A percentile compares a stretch with the other conserved stretches of the same genome.
Evolutionary conservation across 257 asterid genomes (phyloP).

Genomic region (Perilla frutescens): DNA sequence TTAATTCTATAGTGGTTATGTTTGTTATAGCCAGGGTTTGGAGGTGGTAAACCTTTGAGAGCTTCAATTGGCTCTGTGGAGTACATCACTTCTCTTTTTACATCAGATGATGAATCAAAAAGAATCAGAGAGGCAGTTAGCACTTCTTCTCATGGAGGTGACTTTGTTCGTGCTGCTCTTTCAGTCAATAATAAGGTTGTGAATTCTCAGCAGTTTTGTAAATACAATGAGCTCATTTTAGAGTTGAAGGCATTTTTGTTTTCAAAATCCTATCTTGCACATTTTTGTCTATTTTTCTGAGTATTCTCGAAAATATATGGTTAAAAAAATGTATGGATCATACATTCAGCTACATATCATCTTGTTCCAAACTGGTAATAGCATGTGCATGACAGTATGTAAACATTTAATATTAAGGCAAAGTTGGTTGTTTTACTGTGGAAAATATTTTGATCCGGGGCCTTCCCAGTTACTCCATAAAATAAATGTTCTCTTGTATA

Average conservation of each 20-base stretch:
- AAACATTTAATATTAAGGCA: not conserved
- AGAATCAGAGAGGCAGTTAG: slow-evolving; percentile 74
- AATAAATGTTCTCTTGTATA: not conserved
- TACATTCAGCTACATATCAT: not conserved
- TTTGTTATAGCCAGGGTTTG: slow-evolving; percentile 81
- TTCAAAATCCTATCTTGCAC: slow-evolving; percentile 1
- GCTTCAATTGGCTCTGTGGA: slow-evolving; percentile 98
- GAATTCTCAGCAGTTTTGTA: slow-evolving; percentile 11
- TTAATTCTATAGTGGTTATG: slow-evolving; percentile 34
- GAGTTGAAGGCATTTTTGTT: not conserved
- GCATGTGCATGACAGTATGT: not conserved
- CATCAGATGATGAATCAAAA: slow-evolving; percentile 71
- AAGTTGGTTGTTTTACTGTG: not conserved
- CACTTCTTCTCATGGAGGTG: slow-evolving; percentile 76
- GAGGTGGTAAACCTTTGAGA: slow-evolving; percentile 71
- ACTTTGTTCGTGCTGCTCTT: slow-evolving; percentile 92
- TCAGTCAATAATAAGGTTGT: slow-evolving; percentile 86
- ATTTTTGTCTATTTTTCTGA: slow-evolving; percentile 12
- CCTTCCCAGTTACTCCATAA: slow-evolving; percentile 8
- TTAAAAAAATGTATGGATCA: not conserved
- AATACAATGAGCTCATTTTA: slow-evolving; percentile 8
- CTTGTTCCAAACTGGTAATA: not conserved
- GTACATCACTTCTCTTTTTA: slow-evolving; percentile 81
- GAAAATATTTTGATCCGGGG: not conserved
- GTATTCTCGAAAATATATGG: not conserved